A percentile compares a stretch with the other conserved stretches of the same genome.
Evolutionary conservation across 2,329 filamentous ascomycete species (phyloP).

Genomic region (Talaromyces sp.): DNA sequence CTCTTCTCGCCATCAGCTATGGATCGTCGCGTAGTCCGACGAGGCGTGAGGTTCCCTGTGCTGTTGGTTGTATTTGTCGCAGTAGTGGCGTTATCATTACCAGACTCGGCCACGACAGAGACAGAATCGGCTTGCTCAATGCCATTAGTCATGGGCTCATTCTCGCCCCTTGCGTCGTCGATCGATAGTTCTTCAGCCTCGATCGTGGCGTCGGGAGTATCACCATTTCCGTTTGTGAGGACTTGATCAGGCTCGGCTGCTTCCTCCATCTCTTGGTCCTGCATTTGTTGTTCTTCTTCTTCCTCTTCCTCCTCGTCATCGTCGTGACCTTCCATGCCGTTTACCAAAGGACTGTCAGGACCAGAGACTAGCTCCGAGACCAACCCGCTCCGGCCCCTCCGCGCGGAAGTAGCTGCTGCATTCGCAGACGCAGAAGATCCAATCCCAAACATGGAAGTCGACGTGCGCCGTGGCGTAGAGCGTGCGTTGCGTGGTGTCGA

Average conservation of each 20-base stretch:
- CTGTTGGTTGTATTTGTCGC: conserved; percentile 1
- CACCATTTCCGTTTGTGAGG: background rate
- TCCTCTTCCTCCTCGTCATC: background rate
- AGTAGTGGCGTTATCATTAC: background rate
- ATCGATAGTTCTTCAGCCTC: background rate
- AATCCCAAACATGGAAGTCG: conserved; percentile 25
- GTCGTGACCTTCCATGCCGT: background rate
- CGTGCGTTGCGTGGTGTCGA: conserved; percentile 33
- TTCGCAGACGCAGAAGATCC: conserved; percentile 30
- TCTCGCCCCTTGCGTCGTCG: background rate
- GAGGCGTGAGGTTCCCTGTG: conserved; percentile 5
- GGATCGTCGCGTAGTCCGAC: conserved; percentile 15
- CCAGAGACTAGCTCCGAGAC: conserved; percentile 6
- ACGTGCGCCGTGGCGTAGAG: conserved; percentile 35
- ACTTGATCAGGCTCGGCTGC: background rate
- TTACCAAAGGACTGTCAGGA: conserved; percentile 1
- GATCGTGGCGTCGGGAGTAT: background rate
- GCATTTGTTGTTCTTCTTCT: background rate
- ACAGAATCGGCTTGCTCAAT: background rate
- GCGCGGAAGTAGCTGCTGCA: conserved; percentile 6
- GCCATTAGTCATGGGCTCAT: conserved; percentile 1
- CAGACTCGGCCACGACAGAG: background rate
- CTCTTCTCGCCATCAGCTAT: conserved; percentile 10
- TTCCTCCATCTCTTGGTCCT: background rate
- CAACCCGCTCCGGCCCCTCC: conserved; percentile 36